Evolutionary conservation across 306 rosid species (phyloP), one percentile per base, ranked within the genome.

Genomic region (Psophocarpus tetragonolobus): DNA sequence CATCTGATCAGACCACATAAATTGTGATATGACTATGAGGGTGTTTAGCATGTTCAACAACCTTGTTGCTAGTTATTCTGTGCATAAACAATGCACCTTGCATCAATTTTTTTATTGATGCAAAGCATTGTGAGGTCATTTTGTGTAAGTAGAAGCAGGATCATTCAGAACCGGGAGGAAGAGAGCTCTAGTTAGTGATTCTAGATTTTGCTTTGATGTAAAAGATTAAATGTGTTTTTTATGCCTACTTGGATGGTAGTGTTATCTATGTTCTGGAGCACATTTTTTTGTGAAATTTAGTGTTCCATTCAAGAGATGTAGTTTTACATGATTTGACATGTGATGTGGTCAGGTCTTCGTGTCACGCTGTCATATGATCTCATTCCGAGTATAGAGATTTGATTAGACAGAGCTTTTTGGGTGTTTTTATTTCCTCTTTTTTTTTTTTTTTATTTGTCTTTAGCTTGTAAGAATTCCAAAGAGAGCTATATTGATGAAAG

Each of bases 321-420:
- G 42, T 35, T 33, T 65, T 54, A 33, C 18, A 17, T 80, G 63
- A 30, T 56, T 15, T 80, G 8, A 44, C 60, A 23, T 66, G 53
- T 54, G 13, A 12, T 42, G 44, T 18, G 42, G 38, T 61, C 57
- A 1, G 27, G 58, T 24, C 51, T 60, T 39, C 14, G 45, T 62
- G 7, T n/a, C 27, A 7, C 14, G 8, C 21, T 5, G 10, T 36
- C 13, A 62, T 20, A 30, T 20, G n/a, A n/a, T n/a, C n/a, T n/a
- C n/a, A 51, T 51, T 51, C 60, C 8, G 14, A 2, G 2, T 20
- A 51, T 51, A 21, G n/a, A 56, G 23, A 23, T 56, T 57, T 26
- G 36, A 11, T 18, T 48, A 48, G 9, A 9, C 26, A 57, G 64
- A 35, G 12, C 5, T 15, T 15, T 60, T 60, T 60, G 41, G 69